These are phyloP conservation scores for Coniferiporia weirii DNA, from an alignment of 1,284 basidiomycete genomes.

Conservation along the genomic window DNA sequence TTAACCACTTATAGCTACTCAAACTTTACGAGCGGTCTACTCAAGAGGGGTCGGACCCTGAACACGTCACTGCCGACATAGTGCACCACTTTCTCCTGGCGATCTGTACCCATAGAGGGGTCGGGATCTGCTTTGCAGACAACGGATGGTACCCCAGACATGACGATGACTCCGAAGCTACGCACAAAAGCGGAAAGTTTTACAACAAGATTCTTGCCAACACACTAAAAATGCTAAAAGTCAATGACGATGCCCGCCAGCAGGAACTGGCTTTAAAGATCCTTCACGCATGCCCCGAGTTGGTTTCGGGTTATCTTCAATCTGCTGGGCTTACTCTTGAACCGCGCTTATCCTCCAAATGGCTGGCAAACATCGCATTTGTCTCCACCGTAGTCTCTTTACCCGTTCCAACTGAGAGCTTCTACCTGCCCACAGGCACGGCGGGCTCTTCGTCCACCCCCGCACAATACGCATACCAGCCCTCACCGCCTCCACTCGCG, in stretches of 20 bases:
- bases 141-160: constrained; percentile 84
- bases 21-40: constrained; percentile 61
- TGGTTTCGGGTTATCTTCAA: constrained; percentile 77
- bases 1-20: constrained; percentile 40
- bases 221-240: constrained; percentile 67
- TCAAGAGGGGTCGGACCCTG: constrained; percentile 48
- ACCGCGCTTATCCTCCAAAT: constrained; percentile 81
- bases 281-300: constrained; percentile 77
- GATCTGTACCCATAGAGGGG: constrained; percentile 78
- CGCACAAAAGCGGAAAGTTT: constrained; percentile 46
- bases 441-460: constrained; percentile 22
- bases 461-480: constrained; percentile 43
- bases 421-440: constrained; percentile 41
- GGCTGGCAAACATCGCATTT: constrained; percentile 85
- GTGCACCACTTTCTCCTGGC: constrained; percentile 86
- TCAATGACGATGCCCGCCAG: constrained; percentile 81
- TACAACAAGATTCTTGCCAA: constrained; percentile 85
- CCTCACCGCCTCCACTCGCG: constrained; percentile 67
- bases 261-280: constrained; percentile 83
- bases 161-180: constrained; percentile 33
- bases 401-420: constrained; percentile 61
- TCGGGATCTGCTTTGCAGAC: constrained; percentile 85
- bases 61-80: constrained; percentile 69
- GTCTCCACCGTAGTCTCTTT: constrained; percentile 74
- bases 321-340: constrained; percentile 74